A percentile compares a stretch with the other conserved stretches of the same genome.
Conservation (phyloP, 2,329 filamentous ascomycete species). For the Aspergillus luchuensis region DNA sequence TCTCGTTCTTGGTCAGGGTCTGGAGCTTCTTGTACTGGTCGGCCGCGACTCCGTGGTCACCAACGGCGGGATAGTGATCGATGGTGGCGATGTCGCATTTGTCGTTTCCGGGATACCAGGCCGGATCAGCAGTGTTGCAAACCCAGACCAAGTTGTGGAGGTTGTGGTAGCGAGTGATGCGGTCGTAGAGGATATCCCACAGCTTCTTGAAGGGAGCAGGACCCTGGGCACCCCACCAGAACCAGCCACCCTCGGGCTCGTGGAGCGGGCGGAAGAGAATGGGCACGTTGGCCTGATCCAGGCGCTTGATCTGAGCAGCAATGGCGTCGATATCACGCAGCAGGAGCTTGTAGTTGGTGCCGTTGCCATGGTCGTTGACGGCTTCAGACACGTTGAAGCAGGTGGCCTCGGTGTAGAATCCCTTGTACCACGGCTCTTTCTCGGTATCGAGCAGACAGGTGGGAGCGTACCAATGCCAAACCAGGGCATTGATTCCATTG, state of each 20-base stretch:
- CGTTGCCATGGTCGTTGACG: constrained; percentile 2
- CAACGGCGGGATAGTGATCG: constrained; percentile 10
- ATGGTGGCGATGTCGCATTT: constrained; percentile 13
- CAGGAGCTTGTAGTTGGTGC: constrained; percentile 12
- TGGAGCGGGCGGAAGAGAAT: neutral
- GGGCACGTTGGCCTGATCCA: neutral
- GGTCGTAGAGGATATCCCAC: constrained; percentile 13
- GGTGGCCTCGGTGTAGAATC: constrained; percentile 15
- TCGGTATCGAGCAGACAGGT: constrained; percentile 5
- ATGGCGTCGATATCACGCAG: constrained; percentile 13
- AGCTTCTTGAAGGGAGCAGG: constrained; percentile 11
- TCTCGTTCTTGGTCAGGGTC: neutral
- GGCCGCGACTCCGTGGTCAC: constrained; percentile 10
- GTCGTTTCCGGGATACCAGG: constrained; percentile 16
- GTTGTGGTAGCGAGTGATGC: constrained; percentile 7
- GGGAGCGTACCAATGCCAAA: constrained; percentile 16
- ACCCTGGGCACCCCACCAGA: constrained; percentile 4
- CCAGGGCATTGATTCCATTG: constrained; percentile 12
- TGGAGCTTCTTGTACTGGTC: constrained; percentile 7
- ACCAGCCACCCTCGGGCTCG: neutral
- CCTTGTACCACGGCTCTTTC: constrained; percentile 10
- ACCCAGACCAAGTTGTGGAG: constrained; percentile 16
- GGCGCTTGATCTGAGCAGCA: constrained; percentile 6
- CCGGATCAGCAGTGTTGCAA: constrained; percentile 9
- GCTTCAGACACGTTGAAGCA: constrained; percentile 10